Evolutionary conservation across 495 filamentous ascomycete species (phyloP), one percentile per base, ranked within the genome.

Genomic region (Daldinia vernicosa): DNA sequence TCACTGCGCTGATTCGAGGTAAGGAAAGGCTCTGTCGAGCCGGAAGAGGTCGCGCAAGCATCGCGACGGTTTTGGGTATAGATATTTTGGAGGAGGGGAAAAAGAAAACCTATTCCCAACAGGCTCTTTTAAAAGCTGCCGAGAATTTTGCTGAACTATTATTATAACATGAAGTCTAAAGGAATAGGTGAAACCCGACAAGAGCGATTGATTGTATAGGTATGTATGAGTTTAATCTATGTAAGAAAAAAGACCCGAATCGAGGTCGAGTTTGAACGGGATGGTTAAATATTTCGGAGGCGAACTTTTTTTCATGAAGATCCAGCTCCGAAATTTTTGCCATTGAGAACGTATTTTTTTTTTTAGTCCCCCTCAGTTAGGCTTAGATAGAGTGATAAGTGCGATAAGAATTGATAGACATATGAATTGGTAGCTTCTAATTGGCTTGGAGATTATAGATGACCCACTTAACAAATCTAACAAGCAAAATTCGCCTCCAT

Each of bases 11-110:
- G 15, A 67, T 30, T 53, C 64, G 62, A 28, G 67, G 50, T 8
- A 76, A 57, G n/a, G 69, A 68, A 30, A 76, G 28, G 54, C 70
- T 66, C 57, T 64, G 59, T 19, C 55, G 52, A 66, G 69, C 66
- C 15, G 68, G 53, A 55, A 61, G 67, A 30, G 66, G 57, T 47
- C 75, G 70, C 37, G 72, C 35, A 56, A 77, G 52, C 75, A 77
- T 77, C 11, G 62, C 45, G 63, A 66, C 51, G 55, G 43, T 39
- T 51, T 57, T 24, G 54, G 52, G 15, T 28, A 32, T 17, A 4
- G n/a, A n/a, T 53, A 60, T 62, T 50, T 61, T 14, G 60, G 54
- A 35, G 71, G 60, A 45, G 22, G 35, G 14, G 53, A 61, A 58
- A 28, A 60, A 24, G 24, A 43, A 61, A 28, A 60, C 1, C 43